Conservation (phyloP, 2,329 filamentous ascomycete species). For the Ascochyta koolunga region DNA sequence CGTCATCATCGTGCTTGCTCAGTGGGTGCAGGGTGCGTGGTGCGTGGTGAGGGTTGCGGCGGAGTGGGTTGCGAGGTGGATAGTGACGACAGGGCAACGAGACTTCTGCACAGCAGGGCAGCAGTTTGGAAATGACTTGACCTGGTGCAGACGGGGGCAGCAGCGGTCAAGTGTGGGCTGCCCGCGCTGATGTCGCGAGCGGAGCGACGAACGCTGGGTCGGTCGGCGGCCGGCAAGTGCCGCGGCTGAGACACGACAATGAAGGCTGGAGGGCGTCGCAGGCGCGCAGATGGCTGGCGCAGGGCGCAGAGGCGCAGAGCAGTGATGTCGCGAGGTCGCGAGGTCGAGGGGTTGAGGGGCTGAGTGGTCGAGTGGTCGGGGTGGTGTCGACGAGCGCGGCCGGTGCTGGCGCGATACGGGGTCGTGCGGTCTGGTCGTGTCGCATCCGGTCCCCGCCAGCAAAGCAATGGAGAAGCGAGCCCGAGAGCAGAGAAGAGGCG, state of each 20-base stretch:
- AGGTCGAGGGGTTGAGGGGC: too few relatives aligned
- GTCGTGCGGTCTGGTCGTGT: slow-evolving; percentile 37
- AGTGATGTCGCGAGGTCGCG: slow-evolving; percentile 7
- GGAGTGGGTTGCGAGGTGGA: not conserved
- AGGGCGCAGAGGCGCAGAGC: slow-evolving; percentile 24
- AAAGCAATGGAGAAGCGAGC: slow-evolving; percentile 28
- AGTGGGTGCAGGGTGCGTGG: slow-evolving; percentile 15
- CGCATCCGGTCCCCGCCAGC: slow-evolving; percentile 44
- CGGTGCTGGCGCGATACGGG: slow-evolving; percentile 34
- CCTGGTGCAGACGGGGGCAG: not conserved
- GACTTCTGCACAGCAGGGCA: not conserved
- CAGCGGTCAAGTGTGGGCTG: slow-evolving; percentile 17
- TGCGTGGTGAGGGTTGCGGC: not conserved
- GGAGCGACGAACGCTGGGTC: slow-evolving; percentile 24
- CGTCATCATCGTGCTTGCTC: slow-evolving; percentile 72
- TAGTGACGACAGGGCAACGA: not conserved
- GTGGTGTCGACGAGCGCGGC: slow-evolving; percentile 21
- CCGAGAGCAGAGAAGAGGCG: slow-evolving; percentile 22
- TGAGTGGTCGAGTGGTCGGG: too few relatives aligned
- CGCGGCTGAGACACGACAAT: slow-evolving; percentile 33
- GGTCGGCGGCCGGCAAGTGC: slow-evolving; percentile 31
- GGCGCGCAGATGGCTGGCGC: slow-evolving; percentile 31
- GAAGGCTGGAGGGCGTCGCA: slow-evolving; percentile 8
- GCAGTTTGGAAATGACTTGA: not conserved
- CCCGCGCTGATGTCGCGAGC: slow-evolving; percentile 28